These are phyloP conservation scores for Fusarium fracticaudum DNA, from an alignment of 2,329 filamentous ascomycete genomes.

Conservation along the genomic window DNA sequence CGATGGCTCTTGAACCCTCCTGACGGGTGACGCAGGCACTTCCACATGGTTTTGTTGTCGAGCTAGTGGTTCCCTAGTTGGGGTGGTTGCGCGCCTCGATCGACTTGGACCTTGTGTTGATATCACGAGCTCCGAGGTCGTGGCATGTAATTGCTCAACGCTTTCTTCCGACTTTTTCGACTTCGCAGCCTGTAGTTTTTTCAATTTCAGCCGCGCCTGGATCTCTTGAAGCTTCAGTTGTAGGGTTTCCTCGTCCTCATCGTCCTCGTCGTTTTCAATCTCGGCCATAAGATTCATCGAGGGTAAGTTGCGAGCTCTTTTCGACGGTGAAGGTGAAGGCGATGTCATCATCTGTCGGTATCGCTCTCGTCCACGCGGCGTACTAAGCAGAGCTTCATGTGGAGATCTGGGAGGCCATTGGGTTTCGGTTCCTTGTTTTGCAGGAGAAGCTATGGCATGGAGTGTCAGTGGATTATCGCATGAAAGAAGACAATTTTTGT, in stretches of 20 bases:
- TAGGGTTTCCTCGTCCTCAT: slow-evolving; percentile 89
- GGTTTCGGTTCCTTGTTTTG: slow-evolving; percentile 56
- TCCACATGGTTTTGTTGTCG: slow-evolving; percentile 62
- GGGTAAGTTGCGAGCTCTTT: slow-evolving; percentile 36
- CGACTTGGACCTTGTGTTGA: slow-evolving; percentile 34
- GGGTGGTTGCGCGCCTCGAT: slow-evolving; percentile 41
- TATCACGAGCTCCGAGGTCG: slow-evolving; percentile 37
- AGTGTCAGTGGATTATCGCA: slow-evolving; percentile 19
- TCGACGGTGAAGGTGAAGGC: slow-evolving; percentile 72
- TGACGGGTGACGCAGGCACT: slow-evolving; percentile 80
- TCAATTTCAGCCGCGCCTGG: slow-evolving; percentile 86
- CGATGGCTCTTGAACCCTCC: slow-evolving; percentile 59
- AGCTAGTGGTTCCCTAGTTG: slow-evolving; percentile 35
- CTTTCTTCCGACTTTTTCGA: slow-evolving; percentile 33
- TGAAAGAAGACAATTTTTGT: background rate
- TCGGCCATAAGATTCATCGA: slow-evolving; percentile 47
- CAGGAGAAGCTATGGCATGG: slow-evolving; percentile 40
- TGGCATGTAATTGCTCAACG: slow-evolving; percentile 28
- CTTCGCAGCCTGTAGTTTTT: slow-evolving; percentile 76
- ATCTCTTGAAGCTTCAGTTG: slow-evolving; percentile 89
- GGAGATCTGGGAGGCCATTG: slow-evolving; percentile 76
- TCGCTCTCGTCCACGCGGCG: slow-evolving; percentile 82
- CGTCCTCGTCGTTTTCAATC: slow-evolving; percentile 63
- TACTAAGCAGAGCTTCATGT: slow-evolving; percentile 69
- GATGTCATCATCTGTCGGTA: slow-evolving; percentile 74